phyloP scores from a whole-genome alignment of 2,329 filamentous ascomycete species.

The Aureobasidium lini region DNA sequence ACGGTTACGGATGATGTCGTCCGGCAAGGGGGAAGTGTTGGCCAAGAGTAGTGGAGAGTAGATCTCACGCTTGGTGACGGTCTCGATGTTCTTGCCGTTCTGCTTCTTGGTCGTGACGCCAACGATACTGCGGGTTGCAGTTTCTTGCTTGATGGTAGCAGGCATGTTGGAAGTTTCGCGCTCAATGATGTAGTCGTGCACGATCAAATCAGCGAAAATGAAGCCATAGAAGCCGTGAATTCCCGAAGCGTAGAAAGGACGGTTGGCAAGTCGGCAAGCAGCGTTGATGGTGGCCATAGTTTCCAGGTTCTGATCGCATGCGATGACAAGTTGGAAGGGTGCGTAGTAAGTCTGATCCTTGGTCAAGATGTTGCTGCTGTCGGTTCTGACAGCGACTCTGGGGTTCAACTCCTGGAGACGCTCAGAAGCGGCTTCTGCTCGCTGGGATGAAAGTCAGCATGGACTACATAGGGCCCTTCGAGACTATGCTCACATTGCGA shows the following conservation, averaged over 20 bases:
- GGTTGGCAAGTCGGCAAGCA: constrained; percentile 67
- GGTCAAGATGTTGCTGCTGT: constrained; percentile 57
- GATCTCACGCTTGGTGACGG: constrained; percentile 83
- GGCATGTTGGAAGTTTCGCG: constrained; percentile 71
- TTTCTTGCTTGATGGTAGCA: constrained; percentile 51
- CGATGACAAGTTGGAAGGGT: constrained; percentile 77
- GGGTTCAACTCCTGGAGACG: constrained; percentile 83
- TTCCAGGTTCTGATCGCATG: constrained; percentile 74
- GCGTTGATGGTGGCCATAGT: constrained; percentile 76
- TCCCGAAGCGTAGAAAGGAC: constrained; percentile 82
- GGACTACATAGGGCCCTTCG: not conserved
- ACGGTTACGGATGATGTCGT: constrained; percentile 61
- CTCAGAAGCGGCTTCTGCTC: constrained; percentile 71
- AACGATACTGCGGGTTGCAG: constrained; percentile 68
- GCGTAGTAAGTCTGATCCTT: constrained; percentile 70
- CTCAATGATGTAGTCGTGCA: constrained; percentile 84
- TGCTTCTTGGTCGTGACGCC: constrained; percentile 62
- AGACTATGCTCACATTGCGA: constrained; percentile 50
- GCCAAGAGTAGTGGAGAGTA: constrained; percentile 87
- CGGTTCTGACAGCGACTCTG: constrained; percentile 64
- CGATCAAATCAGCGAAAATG: constrained; percentile 86
- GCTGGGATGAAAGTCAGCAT: constrained; percentile 35
- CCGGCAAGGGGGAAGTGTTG: constrained; percentile 63
- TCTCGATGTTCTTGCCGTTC: constrained; percentile 62
- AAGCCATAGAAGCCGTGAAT: constrained; percentile 89